Evolutionary conservation across 768 basidiomycete species (phyloP), one percentile per base, ranked within the genome.

Genomic region (Amanita rimosa): DNA sequence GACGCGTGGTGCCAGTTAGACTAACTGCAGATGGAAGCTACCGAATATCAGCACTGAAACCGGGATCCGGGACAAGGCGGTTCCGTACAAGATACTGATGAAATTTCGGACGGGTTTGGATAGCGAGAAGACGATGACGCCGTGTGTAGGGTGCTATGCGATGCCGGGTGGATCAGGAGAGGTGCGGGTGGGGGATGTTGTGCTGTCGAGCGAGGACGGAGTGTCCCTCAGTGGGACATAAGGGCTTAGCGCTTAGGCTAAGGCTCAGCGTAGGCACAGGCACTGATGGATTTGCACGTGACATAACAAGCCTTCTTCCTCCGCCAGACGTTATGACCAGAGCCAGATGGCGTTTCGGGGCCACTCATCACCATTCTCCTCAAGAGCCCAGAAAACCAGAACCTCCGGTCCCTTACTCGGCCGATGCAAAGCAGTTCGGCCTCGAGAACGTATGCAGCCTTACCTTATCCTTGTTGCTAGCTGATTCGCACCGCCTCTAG

Each of bases 351-450:
- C 68, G 63, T 22, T 73, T 73, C 52, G 49, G 63, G 8, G 36
- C 24, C 33, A 48, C 54, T 14, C 63, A 63, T 24, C 49, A 9
- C 17, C 60, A 52, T 19, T 49, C 52, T 16, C 46, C 26, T 27
- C 40, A 55, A 7, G 56, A 54, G 46, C 48, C 54, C 14, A 44
- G 55, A 34, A 69, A 69, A 42, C 59, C 65, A 5, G 51, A 68
- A 47, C 54, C 64, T 33, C 66, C 69, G 34, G 56, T 62, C 42
- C 57, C 69, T 52, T 69, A 72, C 42, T 70, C 78, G 13, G 79
- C 87, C 50, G 85, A 88, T 65, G 78, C 76, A 51, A 91, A 92
- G 73, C 84, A 81, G 61, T 95, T 94, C 71, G 95, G 95, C n/a
- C 72, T 96, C 46, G 95, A 96, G 73, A 98, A 98, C 64, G 92